A percentile compares a stretch with the other conserved stretches of the same genome.
Evolutionary conservation across 2,329 filamentous ascomycete species (phyloP).

Genomic region (Aspergillus sp.): DNA sequence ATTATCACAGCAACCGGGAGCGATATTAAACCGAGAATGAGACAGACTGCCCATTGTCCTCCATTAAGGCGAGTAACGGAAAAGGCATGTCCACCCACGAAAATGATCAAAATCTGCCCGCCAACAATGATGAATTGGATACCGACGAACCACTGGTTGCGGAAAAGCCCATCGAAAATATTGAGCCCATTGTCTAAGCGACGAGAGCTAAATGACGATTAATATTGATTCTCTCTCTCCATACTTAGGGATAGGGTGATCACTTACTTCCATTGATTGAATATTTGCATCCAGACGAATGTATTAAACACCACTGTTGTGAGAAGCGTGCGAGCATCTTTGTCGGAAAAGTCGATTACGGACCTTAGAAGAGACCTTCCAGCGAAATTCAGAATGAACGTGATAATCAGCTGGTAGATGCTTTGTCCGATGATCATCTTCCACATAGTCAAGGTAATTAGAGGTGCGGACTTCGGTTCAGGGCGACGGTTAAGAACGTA

Average conservation of each 20-base stretch:
- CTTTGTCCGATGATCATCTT: slow-evolving; percentile 48
- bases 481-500: slow-evolving; percentile 57
- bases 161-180: slow-evolving; percentile 44
- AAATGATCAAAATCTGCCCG: slow-evolving; percentile 71
- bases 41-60: slow-evolving; percentile 67
- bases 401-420: slow-evolving; percentile 45
- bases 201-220: slow-evolving; percentile 26
- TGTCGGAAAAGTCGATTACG: slow-evolving; percentile 24
- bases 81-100: slow-evolving; percentile 68
- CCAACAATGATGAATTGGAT: slow-evolving; percentile 67
- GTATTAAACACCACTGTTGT: slow-evolving; percentile 46
- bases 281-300: slow-evolving; percentile 50
- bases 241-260: neutral
- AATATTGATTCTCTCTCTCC: neutral
- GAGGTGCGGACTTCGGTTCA: slow-evolving; percentile 45
- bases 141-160: slow-evolving; percentile 52
- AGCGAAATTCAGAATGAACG: slow-evolving; percentile 47
- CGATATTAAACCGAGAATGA: slow-evolving; percentile 66
- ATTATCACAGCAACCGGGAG: slow-evolving; percentile 65
- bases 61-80: slow-evolving; percentile 62
- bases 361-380: slow-evolving; percentile 31
- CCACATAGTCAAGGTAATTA: slow-evolving; percentile 50
- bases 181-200: slow-evolving; percentile 47
- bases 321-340: slow-evolving; percentile 24
- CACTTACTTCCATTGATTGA: slow-evolving; percentile 50